These are phyloP conservation scores for Penicillium sp. DNA, from an alignment of 2,329 filamentous ascomycete genomes.

Conservation along the genomic window DNA sequence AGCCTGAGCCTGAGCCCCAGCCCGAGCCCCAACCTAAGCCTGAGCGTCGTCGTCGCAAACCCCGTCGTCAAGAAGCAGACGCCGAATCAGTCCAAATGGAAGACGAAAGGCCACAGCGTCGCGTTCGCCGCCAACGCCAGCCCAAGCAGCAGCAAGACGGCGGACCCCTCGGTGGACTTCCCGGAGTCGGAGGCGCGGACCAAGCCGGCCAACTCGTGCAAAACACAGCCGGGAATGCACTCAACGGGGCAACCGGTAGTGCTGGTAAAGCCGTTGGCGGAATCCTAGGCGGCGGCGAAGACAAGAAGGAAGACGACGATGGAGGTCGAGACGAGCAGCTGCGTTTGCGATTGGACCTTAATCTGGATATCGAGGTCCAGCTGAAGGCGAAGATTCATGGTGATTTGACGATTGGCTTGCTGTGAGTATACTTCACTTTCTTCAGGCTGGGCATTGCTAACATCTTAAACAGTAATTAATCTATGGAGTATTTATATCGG, in stretches of 20 bases:
- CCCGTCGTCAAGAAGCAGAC: slow-evolving; percentile 40
- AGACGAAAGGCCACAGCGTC: slow-evolving; percentile 39
- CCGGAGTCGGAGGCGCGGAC: slow-evolving; percentile 50
- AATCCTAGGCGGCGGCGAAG: slow-evolving; percentile 32
- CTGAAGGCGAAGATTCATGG: slow-evolving; percentile 84
- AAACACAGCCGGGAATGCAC: slow-evolving; percentile 49
- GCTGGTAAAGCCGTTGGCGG: slow-evolving; percentile 48
- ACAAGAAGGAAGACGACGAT: slow-evolving; percentile 44
- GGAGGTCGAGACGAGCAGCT: slow-evolving; percentile 63
- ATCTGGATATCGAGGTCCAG: slow-evolving; percentile 80
- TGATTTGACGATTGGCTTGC: slow-evolving; percentile 75
- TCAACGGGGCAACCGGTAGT: slow-evolving; percentile 40
- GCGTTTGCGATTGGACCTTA: slow-evolving; percentile 72
- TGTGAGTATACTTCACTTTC: slow-evolving; percentile 56
- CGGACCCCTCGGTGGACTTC: slow-evolving; percentile 46
- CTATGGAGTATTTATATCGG: background rate
- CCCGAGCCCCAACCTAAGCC: slow-evolving; percentile 48
- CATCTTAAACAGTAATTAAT: slow-evolving; percentile 11
- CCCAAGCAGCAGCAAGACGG: slow-evolving; percentile 53
- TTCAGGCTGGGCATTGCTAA: slow-evolving; percentile 8
- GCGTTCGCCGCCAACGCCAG: slow-evolving; percentile 36
- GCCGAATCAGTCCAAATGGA: slow-evolving; percentile 58
- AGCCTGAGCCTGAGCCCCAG: slow-evolving; percentile 19
- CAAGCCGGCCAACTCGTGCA: slow-evolving; percentile 60
- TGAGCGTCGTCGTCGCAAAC: slow-evolving; percentile 36